Evolutionary conservation across 768 basidiomycete genomes (phyloP).

Genomic region (Fomitopsis pulvina): DNA sequence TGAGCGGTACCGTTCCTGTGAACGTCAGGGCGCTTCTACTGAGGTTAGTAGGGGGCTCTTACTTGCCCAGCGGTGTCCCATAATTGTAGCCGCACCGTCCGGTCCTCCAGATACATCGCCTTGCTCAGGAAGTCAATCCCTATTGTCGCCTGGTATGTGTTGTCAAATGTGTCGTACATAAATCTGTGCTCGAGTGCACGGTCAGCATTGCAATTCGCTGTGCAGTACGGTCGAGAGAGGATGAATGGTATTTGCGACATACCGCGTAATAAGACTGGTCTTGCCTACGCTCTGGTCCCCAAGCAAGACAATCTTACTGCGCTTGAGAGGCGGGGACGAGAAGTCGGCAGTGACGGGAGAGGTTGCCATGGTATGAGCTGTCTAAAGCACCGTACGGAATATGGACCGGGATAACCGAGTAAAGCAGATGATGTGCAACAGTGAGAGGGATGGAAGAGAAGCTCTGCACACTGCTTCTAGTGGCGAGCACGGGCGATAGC

Average conservation of each 20-base stretch:
- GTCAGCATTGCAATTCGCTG: neutral
- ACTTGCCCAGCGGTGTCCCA: constrained; percentile 99
- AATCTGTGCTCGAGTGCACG: constrained; percentile 48
- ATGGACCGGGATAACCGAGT: too few relatives aligned
- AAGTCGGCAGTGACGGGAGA: constrained; percentile 78
- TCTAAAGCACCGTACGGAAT: too few relatives aligned
- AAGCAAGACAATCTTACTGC: constrained; percentile 93
- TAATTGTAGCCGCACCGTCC: constrained; percentile 93
- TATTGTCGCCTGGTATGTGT: constrained; percentile 96
- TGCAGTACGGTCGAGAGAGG: neutral
- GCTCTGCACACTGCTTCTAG: neutral
- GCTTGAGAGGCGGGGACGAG: constrained; percentile 84
- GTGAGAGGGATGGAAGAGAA: neutral
- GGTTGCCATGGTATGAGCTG: constrained; percentile 24
- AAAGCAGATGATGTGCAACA: constrained; percentile 32
- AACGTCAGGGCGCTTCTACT: constrained; percentile 4
- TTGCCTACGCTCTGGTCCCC: constrained; percentile 99
- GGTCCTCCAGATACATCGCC: constrained; percentile 98
- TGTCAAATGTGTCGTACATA: constrained; percentile 99
- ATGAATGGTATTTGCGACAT: constrained; percentile 15
- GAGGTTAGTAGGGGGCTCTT: constrained; percentile 15
- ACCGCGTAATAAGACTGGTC: constrained; percentile 97
- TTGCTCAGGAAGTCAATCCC: constrained; percentile 99
- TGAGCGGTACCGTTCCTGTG: constrained; percentile 91
- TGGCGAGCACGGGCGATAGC: neutral